These are phyloP conservation scores for Trichosporon sp. DNA, from an alignment of 1,284 basidiomycete species.

Conservation along the genomic window DNA sequence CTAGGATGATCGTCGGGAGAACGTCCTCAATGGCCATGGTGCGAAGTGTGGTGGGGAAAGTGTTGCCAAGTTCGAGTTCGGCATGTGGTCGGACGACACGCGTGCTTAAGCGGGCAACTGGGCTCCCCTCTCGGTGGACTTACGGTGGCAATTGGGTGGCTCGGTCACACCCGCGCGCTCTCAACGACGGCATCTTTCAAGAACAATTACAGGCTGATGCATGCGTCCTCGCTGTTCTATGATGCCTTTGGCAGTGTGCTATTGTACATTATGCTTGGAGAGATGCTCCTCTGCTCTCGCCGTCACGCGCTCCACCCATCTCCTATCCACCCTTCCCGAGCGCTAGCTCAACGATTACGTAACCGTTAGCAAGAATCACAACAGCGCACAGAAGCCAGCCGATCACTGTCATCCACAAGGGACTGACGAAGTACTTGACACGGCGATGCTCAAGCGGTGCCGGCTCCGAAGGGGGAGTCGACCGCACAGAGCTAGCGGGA, in stretches of 20 bases:
- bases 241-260: not conserved
- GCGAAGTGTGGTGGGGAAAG: not conserved
- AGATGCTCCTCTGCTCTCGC: not conserved
- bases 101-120: not conserved
- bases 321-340: constrained; percentile 23
- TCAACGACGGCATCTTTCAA: not conserved
- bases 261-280: not conserved
- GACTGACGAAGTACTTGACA: constrained; percentile 56
- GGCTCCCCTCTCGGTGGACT: not conserved
- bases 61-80: not conserved
- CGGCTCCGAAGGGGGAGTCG: not conserved
- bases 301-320: not conserved
- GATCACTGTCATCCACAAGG: constrained; percentile 55
- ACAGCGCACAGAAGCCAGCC: constrained; percentile 51
- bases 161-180: not conserved
- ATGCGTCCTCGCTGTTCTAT: not conserved
- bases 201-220: not conserved
- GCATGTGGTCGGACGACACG: constrained; percentile 2
- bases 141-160: not conserved
- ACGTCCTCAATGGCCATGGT: constrained; percentile 40
- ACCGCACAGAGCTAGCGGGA: not conserved
- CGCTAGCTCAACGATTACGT: constrained; percentile 42
- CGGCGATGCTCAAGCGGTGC: not conserved
- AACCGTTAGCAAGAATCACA: not conserved
- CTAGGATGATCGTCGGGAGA: constrained; percentile 39